These are phyloP conservation scores for Sporothrix curviconia DNA, from an alignment of 2,329 filamentous ascomycete genomes.

Conservation along the genomic window DNA sequence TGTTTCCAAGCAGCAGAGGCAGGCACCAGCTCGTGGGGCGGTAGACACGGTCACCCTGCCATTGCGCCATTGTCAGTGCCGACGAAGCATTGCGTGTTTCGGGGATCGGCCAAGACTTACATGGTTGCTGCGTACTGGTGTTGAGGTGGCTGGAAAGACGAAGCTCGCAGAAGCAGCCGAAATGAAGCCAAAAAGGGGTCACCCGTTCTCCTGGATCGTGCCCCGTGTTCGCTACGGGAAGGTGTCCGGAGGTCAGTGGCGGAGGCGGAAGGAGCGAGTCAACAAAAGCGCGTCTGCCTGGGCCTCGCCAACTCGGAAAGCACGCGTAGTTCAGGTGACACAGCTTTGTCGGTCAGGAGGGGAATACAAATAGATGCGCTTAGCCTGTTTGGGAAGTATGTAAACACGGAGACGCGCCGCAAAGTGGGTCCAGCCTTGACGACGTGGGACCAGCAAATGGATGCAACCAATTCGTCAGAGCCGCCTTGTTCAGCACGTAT, in stretches of 20 bases:
- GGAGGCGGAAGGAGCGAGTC: conserved; percentile 15
- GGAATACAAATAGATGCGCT: neutral
- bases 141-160: neutral
- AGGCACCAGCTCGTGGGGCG: neutral
- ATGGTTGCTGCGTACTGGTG: neutral
- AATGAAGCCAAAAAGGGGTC: neutral
- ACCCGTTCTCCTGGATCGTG: neutral
- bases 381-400: conserved; percentile 18
- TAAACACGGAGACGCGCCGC: conserved; percentile 21
- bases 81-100: neutral
- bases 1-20: conserved; percentile 9
- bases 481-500: conserved; percentile 7
- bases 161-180: neutral
- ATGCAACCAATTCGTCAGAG: conserved; percentile 7
- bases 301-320: conserved; percentile 13
- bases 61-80: neutral
- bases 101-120: neutral
- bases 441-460: neutral
- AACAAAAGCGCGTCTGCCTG: conserved; percentile 18
- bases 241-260: neutral
- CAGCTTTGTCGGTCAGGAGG: neutral
- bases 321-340: conserved; percentile 21
- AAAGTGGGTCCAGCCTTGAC: conserved; percentile 11
- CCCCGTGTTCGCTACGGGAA: neutral
- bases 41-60: conserved; percentile 8